Base-by-base conservation (phyloP, 192 early-diverging fungal genomes). In the Backusella australiensis region DNA sequence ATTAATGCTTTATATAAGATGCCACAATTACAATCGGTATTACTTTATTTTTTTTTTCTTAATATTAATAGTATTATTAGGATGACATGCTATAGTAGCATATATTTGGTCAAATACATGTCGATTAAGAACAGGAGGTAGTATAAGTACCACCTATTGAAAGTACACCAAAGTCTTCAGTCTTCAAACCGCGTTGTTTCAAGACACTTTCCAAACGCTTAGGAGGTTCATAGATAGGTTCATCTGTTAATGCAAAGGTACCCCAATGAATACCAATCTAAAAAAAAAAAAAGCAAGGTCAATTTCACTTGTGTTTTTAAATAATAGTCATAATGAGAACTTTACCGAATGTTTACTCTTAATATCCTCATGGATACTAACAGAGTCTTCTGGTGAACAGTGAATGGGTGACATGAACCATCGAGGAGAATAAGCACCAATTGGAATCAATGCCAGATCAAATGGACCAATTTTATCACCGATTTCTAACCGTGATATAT, bases 211-310 rank as follows among this genome's bases (percentile, higher is more conserved):
- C 75, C 71, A 96, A 78, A 32, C 90, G 83, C 19, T 79, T 59
- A 0, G 92, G 93, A 23, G 95, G 95, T 75, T 93, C 93, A 42
- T 80, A 86, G 5, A 89, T 77, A 14, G 86, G 84, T 75, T 95
- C 95, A 68, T 85, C 84, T 11, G 93, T 94, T 73, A 96, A 83
- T 4, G 87, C 73, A 88, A 92, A 96, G 14, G 93, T 94, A 9
- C 94, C 94, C 94, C 94, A 96, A 76, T 97, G 96, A 79, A 96
- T 94, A 9, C 89, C 94, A 34, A 95, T 82, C 75, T 76, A 32
- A 32, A 32, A 32, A 32, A 32, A 32, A 32, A 32, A 32, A 41
- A 65, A 68, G 8, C 32, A 34, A n/a, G 11, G 17, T 67, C n/a
- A 52, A 29, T 41, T 38, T 23, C 17, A 12, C 46, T 49, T 19